Percentiles rank a stretch among this genome's conserved stretches.
These are phyloP conservation scores for Lactarius deliciosus DNA, from an alignment of 768 basidiomycete species.

Conservation along the genomic window DNA sequence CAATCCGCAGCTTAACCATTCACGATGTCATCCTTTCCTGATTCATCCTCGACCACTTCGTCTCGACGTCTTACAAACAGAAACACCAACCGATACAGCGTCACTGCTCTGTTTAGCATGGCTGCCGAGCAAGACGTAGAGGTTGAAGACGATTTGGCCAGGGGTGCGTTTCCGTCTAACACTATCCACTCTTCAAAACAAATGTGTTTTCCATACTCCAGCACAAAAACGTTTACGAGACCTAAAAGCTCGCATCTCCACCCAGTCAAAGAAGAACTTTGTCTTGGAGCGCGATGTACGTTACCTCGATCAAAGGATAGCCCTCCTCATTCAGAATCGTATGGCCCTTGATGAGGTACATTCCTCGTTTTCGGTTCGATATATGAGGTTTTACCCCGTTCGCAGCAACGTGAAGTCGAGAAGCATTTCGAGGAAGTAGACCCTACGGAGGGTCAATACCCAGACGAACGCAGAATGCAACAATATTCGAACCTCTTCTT, in stretches of 20 bases:
- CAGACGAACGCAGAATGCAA: slow-evolving; percentile 91
- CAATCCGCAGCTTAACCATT: slow-evolving; percentile 16
- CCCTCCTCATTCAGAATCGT: slow-evolving; percentile 95
- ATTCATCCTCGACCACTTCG: slow-evolving; percentile 59
- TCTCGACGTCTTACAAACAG: slow-evolving; percentile 81
- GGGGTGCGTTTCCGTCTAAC: slow-evolving; percentile 55
- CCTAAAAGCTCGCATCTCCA: slow-evolving; percentile 94
- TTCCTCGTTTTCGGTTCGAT: slow-evolving; percentile 8
- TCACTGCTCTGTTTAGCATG: slow-evolving; percentile 95
- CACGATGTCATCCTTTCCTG: slow-evolving; percentile 56
- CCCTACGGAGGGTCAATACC: slow-evolving; percentile 86
- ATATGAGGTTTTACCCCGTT: slow-evolving; percentile 22
- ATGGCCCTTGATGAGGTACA: slow-evolving; percentile 92
- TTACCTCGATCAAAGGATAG: slow-evolving; percentile 96
- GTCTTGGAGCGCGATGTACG: slow-evolving; percentile 98
- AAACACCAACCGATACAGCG: slow-evolving; percentile 95
- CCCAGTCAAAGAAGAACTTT: slow-evolving; percentile 99
- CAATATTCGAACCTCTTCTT: slow-evolving; percentile 99
- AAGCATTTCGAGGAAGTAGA: slow-evolving; percentile 95
- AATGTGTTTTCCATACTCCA: slow-evolving; percentile 36
- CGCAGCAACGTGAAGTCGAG: slow-evolving; percentile 91
- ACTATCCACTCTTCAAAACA: slow-evolving; percentile 15
- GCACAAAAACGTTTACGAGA: slow-evolving; percentile 97
- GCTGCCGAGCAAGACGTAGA: slow-evolving; percentile 98
- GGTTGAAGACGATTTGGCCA: slow-evolving; percentile 93